Evolutionary conservation across 176 grass and related monocot genomes (phyloP), one percentile per base, ranked within the genome.

Genomic region (Urochloa ruziziensis): DNA sequence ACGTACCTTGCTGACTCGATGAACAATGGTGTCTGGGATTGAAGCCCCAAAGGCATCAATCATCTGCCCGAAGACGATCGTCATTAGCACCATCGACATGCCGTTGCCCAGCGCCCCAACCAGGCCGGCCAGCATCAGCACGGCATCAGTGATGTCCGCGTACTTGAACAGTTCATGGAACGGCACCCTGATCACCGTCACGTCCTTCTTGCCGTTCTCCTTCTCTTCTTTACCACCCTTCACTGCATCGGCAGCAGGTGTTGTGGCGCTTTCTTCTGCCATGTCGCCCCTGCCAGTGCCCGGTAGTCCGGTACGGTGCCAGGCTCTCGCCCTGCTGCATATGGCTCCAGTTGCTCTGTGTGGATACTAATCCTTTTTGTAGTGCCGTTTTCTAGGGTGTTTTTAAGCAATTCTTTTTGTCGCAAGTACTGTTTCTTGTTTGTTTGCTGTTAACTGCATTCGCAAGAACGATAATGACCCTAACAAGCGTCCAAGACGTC

Each of bases 31-130:
- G 62, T 33, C 70, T 0, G 17, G 24, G 54, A 52, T 77, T 44
- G 53, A 27, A 2, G 27, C 43, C 32, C 88, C 88, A 42, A 77
- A 90, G 51, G 83, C 83, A 10, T 82, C 54, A n/a, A 90, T 0
- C 62, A 76, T 75, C 71, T 70, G 62, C 17, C 78, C 88, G 6
- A 90, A 86, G 83, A 90, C 77, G 71, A 90, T 63, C 33, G 83
- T 57, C 83, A 86, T 77, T 32, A 77, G 0, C 23, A 80, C 77
- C 44, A 82, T 79, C 27, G 78, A 82, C 70, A 86, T 67, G 51
- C 88, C 83, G 4, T 46, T 85, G 19, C 32, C 82, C 13, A 85
- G 51, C 1, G 82, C 83, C 13, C 33, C 71, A 0, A 75, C 78
- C 14, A 54, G 52, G 70, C 82, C 82, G 14, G 36, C 53, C 53